Base-by-base conservation (phyloP, 106 monocot genomes). In the Acorus gramineus region DNA sequence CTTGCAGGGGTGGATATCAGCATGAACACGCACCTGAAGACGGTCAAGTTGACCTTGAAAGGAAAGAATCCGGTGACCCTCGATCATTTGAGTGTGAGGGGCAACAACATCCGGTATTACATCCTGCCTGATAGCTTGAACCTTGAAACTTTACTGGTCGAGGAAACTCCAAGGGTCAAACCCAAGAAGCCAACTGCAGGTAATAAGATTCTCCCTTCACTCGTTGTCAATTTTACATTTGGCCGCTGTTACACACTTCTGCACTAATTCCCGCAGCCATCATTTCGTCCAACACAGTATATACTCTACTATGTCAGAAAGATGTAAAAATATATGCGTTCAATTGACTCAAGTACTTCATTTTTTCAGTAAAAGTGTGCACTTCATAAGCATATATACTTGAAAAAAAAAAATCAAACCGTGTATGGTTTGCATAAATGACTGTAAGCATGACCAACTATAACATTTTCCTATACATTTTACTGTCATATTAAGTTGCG, bases 11-110 rank as follows among this genome's bases (percentile, higher is more conserved):
- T 94, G 49, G 93, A 94, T 70, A 86, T 89, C 14, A 94, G 93
- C 44, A 94, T 94, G 93, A 94, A 94, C 60, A 94, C 93, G 4
- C 93, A 94, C 63, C 69, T 94, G 78, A 94, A 94, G 74, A 89
- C 83, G 3, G 89, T 93, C 59, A 94, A 94, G 74, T 81, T 94
- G 3, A 89, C 93, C 12, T 46, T 89, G 57, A 94, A 83, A 69
- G 93, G 93, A 42, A 89, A 94, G 55, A 94, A 89, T 68, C 93
- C 93, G 12, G 77, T 94, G 12, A 80, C 84, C 7, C 81, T 94
- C 50, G 93, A 94, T 64, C 93, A 94, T 63, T 71, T 94, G 11
- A 89, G 93, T 62, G 89, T 89, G 59, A 84, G 93, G 55, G 93
- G 93, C 5, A 94, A 84, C 77, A 89, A 94, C 51, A 94, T 94